phyloP scores from a whole-genome alignment of 169 alveolate genomes.

The Plasmodium gonderi region DNA sequence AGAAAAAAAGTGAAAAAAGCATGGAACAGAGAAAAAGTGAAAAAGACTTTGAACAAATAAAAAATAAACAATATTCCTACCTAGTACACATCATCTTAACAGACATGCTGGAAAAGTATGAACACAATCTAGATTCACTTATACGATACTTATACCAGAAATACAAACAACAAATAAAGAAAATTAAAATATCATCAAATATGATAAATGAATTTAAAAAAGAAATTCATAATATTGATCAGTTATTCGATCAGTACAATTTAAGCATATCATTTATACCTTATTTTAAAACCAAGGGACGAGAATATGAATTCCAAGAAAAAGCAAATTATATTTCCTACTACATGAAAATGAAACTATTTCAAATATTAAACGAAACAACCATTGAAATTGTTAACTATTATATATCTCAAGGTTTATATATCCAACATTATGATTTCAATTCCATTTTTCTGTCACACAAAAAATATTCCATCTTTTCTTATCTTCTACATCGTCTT shows the following conservation, averaged over 20 bases:
- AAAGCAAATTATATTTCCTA: conserved; percentile 27
- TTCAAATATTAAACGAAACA: conserved; percentile 36
- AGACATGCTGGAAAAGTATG: conserved; percentile 67
- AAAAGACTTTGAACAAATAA: background rate
- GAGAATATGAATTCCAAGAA: background rate
- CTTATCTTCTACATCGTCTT: conserved; percentile 12
- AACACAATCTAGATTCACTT: background rate
- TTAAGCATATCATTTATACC: background rate
- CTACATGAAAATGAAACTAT: conserved; percentile 7
- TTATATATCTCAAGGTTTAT: conserved; percentile 63
- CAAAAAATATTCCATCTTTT: conserved; percentile 25
- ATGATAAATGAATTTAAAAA: conserved; percentile 16
- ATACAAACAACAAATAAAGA: conserved; percentile 40
- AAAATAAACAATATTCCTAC: conserved; percentile 37
- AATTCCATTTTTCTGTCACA: conserved; percentile 2
- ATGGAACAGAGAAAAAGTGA: background rate
- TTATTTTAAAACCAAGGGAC: conserved; percentile 22
- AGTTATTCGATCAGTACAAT: conserved; percentile 25
- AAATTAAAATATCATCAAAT: conserved; percentile 23
- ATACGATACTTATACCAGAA: conserved; percentile 12
- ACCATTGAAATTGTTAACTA: conserved; percentile 37
- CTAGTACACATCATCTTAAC: conserved; percentile 31
- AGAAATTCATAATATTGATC: conserved; percentile 31
- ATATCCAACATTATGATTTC: conserved; percentile 36
- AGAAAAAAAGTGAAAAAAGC: background rate